Percentiles rank a stretch among this genome's conserved stretches.
Evolutionary conservation across 441 rosid genomes (phyloP).

Genomic region (Adansonia rubrostipa): DNA sequence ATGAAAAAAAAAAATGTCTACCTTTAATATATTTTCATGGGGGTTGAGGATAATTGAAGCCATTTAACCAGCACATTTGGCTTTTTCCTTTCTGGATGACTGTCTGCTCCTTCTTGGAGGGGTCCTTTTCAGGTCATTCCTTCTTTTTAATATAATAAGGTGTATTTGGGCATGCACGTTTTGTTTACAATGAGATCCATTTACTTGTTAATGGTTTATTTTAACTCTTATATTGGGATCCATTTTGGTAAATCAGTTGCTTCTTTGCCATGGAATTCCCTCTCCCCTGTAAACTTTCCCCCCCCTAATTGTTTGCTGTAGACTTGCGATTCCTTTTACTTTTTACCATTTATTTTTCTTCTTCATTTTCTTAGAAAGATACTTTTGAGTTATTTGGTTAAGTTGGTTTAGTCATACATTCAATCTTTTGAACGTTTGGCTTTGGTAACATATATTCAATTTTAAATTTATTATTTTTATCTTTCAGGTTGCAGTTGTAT

Average conservation of each 20-base stretch:
- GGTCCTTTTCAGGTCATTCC: not conserved
- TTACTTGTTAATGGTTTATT: not conserved
- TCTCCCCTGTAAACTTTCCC: not conserved
- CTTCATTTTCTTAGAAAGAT: not conserved
- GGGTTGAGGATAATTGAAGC: not conserved
- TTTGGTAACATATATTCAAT: conserved; percentile 11
- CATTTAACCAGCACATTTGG: not conserved
- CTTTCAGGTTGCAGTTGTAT: conserved; percentile 64
- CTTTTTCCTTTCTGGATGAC: not conserved
- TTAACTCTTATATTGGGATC: not conserved
- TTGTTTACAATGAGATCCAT: not conserved
- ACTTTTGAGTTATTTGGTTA: not conserved
- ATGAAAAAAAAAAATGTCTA: not conserved
- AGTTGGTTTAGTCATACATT: conserved; percentile 9
- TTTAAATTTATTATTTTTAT: not conserved
- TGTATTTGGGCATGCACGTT: not conserved
- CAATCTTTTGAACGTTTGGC: conserved; percentile 10
- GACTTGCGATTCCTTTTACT: not conserved
- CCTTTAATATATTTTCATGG: not conserved
- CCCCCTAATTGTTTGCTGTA: not conserved
- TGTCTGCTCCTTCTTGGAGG: not conserved
- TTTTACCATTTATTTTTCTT: not conserved
- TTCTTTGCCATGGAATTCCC: not conserved
- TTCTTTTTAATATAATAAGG: not conserved
- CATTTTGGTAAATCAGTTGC: not conserved